Evolutionary conservation across 1,139 yeast genomes (phyloP).

Genomic region (Sugiyamaella paludigena): DNA sequence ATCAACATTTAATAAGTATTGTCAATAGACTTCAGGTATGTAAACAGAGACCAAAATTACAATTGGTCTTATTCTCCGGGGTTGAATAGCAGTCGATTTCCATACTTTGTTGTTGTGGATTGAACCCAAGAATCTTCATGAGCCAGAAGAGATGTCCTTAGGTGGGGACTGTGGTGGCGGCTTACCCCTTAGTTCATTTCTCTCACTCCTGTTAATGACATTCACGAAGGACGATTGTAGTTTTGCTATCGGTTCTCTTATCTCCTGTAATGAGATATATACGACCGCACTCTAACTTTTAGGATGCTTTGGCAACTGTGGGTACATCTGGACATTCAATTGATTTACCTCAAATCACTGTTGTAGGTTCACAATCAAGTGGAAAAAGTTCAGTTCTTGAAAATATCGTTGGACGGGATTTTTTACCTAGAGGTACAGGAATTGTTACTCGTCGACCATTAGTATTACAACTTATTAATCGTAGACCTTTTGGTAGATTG

Average conservation of each 20-base stretch:
- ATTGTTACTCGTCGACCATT: slow-evolving; percentile 94
- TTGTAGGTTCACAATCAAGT: slow-evolving; percentile 92
- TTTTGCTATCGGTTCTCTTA: too few relatives aligned
- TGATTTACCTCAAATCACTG: slow-evolving; percentile 94
- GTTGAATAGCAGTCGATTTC: too few relatives aligned
- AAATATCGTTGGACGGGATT: slow-evolving; percentile 92
- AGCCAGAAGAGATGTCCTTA: too few relatives aligned
- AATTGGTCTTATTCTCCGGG: neutral
- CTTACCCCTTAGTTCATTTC: neutral
- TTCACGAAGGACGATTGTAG: too few relatives aligned
- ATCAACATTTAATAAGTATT: slow-evolving; percentile 82
- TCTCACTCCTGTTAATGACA: too few relatives aligned
- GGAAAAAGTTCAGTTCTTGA: slow-evolving; percentile 94
- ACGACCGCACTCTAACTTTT: too few relatives aligned
- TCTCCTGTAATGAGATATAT: too few relatives aligned
- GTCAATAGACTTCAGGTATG: slow-evolving; percentile 68
- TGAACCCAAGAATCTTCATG: too few relatives aligned
- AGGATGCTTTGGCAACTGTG: slow-evolving; percentile 90
- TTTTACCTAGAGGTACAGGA: slow-evolving; percentile 93
- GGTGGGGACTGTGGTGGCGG: neutral
- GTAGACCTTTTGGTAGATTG: slow-evolving; percentile 42
- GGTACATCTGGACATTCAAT: slow-evolving; percentile 54
- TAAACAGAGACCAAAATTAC: neutral
- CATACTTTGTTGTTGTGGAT: too few relatives aligned
- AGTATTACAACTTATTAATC: slow-evolving; percentile 75